Evolutionary conservation across 768 basidiomycete genomes (phyloP).

Genomic region (Leccinellum albellum): DNA sequence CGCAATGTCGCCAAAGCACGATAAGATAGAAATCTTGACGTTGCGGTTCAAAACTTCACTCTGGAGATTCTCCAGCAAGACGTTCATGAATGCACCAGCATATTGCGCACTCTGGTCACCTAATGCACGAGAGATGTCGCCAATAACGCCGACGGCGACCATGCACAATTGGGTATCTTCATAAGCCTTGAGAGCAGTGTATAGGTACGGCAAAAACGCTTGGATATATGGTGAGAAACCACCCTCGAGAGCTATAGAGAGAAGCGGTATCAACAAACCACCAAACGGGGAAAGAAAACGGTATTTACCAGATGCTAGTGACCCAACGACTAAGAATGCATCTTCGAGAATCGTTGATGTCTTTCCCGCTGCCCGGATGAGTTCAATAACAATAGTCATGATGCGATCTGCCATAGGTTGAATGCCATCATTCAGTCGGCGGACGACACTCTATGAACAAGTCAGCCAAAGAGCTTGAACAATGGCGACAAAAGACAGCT

Average conservation of each 20-base stretch:
- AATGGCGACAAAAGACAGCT: conserved; percentile 26
- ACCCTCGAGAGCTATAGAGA: conserved; percentile 59
- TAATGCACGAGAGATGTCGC: conserved; percentile 93
- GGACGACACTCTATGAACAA: conserved; percentile 69
- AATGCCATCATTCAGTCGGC: conserved; percentile 78
- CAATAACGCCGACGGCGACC: conserved; percentile 92
- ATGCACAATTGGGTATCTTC: conserved; percentile 96
- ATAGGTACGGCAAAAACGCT: conserved; percentile 82
- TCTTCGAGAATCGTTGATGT: conserved; percentile 95
- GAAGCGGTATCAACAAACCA: conserved; percentile 1
- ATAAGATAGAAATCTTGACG: conserved; percentile 95
- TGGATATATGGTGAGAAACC: conserved; percentile 79
- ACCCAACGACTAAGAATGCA: conserved; percentile 90
- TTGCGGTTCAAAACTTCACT: conserved; percentile 87
- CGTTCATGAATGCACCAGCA: conserved; percentile 86
- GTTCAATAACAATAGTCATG: conserved; percentile 85
- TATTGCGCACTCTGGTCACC: conserved; percentile 82
- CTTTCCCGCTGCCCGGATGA: conserved; percentile 86
- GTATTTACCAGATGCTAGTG: conserved; percentile 66
- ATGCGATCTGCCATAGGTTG: conserved; percentile 89
- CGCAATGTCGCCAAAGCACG: conserved; percentile 95
- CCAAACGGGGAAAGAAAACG: neutral
- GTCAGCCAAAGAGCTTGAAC: neutral
- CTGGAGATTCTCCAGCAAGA: conserved; percentile 85
- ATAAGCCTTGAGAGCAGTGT: conserved; percentile 84